These are phyloP conservation scores for Dactylellina cionopaga DNA, from an alignment of 2,329 filamentous ascomycete genomes.

Conservation along the genomic window DNA sequence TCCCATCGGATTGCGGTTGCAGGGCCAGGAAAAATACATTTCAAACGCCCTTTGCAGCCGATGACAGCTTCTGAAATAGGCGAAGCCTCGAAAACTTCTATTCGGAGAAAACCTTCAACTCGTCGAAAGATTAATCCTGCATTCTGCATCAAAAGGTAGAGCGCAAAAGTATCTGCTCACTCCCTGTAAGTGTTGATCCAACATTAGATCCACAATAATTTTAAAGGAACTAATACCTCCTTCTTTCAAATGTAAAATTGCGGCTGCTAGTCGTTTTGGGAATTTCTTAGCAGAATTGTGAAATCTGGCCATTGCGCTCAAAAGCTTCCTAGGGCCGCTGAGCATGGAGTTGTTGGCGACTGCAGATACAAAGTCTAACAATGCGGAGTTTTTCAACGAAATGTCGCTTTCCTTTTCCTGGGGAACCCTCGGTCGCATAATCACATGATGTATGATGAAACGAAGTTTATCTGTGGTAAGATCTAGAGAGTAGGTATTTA, in stretches of 20 bases:
- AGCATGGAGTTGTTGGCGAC: not conserved
- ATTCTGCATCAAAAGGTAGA: constrained; percentile 64
- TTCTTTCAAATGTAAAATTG: not conserved
- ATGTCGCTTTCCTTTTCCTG: constrained; percentile 6
- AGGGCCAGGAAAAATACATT: constrained; percentile 63
- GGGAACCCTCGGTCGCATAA: constrained; percentile 20
- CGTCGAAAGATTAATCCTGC: constrained; percentile 62
- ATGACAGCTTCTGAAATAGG: constrained; percentile 61
- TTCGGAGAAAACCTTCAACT: constrained; percentile 54
- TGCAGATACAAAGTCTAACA: not conserved
- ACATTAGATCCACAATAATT: not conserved
- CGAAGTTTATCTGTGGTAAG: too few species aligned
- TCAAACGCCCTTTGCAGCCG: constrained; percentile 60
- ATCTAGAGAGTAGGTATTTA: too few species aligned
- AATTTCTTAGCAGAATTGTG: constrained; percentile 5
- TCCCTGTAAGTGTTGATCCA: not conserved
- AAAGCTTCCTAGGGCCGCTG: not conserved
- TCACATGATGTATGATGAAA: too few species aligned
- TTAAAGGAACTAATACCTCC: not conserved
- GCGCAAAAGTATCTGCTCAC: constrained; percentile 58
- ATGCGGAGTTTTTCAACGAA: not conserved
- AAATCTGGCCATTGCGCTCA: not conserved
- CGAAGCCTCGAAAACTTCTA: constrained; percentile 65
- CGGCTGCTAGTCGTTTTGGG: not conserved
- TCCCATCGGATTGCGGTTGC: constrained; percentile 26